These are phyloP conservation scores for Penicillium bialowiezense DNA, from an alignment of 495 filamentous ascomycete genomes.

Conservation along the genomic window DNA sequence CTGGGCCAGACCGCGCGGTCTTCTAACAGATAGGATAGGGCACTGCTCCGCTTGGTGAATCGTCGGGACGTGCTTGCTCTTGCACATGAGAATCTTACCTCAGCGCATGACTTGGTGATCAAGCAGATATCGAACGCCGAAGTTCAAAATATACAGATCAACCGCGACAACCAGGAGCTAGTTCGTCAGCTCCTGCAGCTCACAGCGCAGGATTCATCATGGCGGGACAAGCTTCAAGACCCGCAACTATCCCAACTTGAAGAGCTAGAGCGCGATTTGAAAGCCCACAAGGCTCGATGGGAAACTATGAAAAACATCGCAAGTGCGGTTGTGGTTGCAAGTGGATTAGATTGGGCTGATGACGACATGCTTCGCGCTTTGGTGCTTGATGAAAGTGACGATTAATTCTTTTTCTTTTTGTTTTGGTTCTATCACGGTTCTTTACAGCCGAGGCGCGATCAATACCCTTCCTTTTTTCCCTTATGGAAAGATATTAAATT, in stretches of 20 bases:
- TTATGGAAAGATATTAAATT: too few relatives aligned
- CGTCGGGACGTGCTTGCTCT: slow-evolving; percentile 65
- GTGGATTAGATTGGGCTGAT: slow-evolving; percentile 78
- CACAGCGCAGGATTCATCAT: slow-evolving; percentile 52
- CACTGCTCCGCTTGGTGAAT: slow-evolving; percentile 61
- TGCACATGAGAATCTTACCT: slow-evolving; percentile 53
- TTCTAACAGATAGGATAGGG: slow-evolving; percentile 40
- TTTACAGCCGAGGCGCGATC: neutral
- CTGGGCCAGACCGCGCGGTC: neutral
- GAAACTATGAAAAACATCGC: slow-evolving; percentile 71
- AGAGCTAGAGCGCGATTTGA: slow-evolving; percentile 53
- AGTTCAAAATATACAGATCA: slow-evolving; percentile 51
- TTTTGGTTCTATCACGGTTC: neutral
- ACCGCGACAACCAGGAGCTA: slow-evolving; percentile 59
- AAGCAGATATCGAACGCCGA: slow-evolving; percentile 53
- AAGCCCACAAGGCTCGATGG: slow-evolving; percentile 59
- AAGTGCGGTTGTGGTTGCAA: slow-evolving; percentile 73
- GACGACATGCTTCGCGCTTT: slow-evolving; percentile 66
- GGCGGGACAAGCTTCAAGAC: slow-evolving; percentile 50
- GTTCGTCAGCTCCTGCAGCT: slow-evolving; percentile 59
- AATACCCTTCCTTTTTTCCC: neutral
- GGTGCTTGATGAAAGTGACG: slow-evolving; percentile 71
- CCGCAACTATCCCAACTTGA: slow-evolving; percentile 52
- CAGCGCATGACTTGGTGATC: slow-evolving; percentile 44
- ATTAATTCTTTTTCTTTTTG: slow-evolving; percentile 27